Evolutionary conservation across 176 grass and related monocot genomes (phyloP).

Genomic region (Coix lacrymajobi): DNA sequence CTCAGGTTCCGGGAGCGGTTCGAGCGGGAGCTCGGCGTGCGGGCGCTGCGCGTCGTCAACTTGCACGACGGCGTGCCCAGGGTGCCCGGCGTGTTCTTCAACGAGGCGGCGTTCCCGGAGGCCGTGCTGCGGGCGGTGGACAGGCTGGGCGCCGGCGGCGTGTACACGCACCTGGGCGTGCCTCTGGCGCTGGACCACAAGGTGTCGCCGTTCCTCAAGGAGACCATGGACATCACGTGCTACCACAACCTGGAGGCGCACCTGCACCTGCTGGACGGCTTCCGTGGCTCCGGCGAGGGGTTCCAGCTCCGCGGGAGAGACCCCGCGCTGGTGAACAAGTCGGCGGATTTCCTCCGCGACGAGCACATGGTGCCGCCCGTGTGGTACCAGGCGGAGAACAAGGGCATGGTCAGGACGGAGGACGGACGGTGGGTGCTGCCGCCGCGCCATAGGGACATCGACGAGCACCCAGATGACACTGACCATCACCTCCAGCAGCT

Average conservation of each 20-base stretch:
- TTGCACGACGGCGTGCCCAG: constrained; percentile 60
- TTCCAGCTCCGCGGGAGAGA: constrained; percentile 44
- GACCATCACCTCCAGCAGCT: constrained; percentile 31
- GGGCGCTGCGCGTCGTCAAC: constrained; percentile 50
- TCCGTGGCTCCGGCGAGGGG: constrained; percentile 16
- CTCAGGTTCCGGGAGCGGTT: constrained; percentile 43
- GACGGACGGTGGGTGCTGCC: constrained; percentile 42
- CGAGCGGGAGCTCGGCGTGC: constrained; percentile 43
- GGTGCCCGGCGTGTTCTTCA: constrained; percentile 49
- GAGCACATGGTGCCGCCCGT: constrained; percentile 52
- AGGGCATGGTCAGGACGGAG: constrained; percentile 52
- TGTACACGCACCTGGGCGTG: constrained; percentile 52
- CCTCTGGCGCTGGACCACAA: constrained; percentile 44
- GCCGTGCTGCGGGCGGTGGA: not conserved
- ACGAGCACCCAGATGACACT: constrained; percentile 46
- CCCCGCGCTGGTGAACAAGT: constrained; percentile 68
- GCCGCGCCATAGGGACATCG: constrained; percentile 11
- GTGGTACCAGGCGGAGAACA: constrained; percentile 64
- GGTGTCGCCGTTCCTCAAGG: constrained; percentile 51
- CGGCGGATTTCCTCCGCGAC: constrained; percentile 33
- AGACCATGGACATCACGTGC: constrained; percentile 15
- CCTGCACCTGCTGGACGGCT: constrained; percentile 66
- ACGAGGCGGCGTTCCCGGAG: constrained; percentile 30
- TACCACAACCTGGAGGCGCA: constrained; percentile 64
- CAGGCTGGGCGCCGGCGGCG: not conserved